A percentile compares a stretch with the other conserved stretches of the same genome.
Conservation (phyloP, 202 grass and related monocot genomes). For the Schoenoplectus triqueter region DNA sequence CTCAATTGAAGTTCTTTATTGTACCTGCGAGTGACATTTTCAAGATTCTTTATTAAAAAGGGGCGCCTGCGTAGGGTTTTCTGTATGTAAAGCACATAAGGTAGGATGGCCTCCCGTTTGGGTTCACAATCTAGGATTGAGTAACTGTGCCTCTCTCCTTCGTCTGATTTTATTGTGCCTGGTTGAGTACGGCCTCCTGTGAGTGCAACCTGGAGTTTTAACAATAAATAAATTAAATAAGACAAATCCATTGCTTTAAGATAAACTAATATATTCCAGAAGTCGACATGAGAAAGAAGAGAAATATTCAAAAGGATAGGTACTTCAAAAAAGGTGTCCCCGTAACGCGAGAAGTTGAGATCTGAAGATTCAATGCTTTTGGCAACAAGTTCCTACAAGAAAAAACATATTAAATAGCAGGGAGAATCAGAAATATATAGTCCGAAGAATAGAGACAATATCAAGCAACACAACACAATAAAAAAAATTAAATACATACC, state of each 20-base stretch:
- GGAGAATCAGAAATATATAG: neutral
- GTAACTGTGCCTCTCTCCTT: slow-evolving; percentile 73
- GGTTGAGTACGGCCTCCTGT: slow-evolving; percentile 81
- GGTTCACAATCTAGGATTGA: slow-evolving; percentile 72
- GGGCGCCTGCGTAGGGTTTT: slow-evolving; percentile 79
- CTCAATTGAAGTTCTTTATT: slow-evolving; percentile 2
- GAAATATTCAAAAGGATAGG: no score
- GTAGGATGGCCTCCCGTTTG: slow-evolving; percentile 72
- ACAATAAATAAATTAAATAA: neutral
- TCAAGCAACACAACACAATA: neutral
- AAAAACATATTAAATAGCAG: slow-evolving; percentile 26
- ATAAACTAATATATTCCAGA: slow-evolving; percentile 14
- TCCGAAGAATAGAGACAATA: neutral
- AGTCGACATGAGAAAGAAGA: slow-evolving; percentile 21
- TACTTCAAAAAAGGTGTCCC: slow-evolving; percentile 95
- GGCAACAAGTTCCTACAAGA: slow-evolving; percentile 80
- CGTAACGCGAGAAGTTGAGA: slow-evolving; percentile 92
- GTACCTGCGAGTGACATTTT: slow-evolving; percentile 77
- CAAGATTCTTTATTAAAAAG: slow-evolving; percentile 89
- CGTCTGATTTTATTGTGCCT: slow-evolving; percentile 80
- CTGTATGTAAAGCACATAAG: slow-evolving; percentile 74
- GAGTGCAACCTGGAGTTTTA: slow-evolving; percentile 65
- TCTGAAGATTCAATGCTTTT: slow-evolving; percentile 90
- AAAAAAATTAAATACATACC: slow-evolving; percentile 42
- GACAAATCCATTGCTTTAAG: neutral